These are phyloP conservation scores for Mycena sp. DNA, from an alignment of 1,284 basidiomycete genomes.

Conservation along the genomic window DNA sequence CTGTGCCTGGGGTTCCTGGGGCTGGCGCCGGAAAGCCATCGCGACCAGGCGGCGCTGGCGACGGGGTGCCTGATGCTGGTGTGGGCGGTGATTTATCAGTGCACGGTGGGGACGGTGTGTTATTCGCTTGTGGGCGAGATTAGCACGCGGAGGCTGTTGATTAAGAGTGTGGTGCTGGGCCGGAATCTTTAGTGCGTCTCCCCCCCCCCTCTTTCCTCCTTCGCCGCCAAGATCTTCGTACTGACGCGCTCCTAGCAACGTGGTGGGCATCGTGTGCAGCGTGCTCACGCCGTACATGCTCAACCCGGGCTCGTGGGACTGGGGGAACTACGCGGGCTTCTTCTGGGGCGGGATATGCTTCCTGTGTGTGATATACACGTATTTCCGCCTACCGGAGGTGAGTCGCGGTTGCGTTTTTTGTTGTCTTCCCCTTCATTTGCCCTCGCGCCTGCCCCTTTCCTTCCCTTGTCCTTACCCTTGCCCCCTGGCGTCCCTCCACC, in stretches of 20 bases:
- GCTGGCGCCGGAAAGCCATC: slow-evolving; percentile 18
- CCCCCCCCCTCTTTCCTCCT: too few species aligned
- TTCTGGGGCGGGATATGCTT: slow-evolving; percentile 28
- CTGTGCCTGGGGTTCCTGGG: slow-evolving; percentile 28
- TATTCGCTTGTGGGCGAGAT: slow-evolving; percentile 31
- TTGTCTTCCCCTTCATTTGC: background rate
- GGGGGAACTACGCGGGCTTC: slow-evolving; percentile 30
- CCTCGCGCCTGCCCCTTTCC: background rate
- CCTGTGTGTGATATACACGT: slow-evolving; percentile 29
- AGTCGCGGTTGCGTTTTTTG: background rate
- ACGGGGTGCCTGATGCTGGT: slow-evolving; percentile 28
- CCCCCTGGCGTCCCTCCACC: too few species aligned
- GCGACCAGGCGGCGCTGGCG: slow-evolving; percentile 8
- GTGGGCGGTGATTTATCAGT: slow-evolving; percentile 31
- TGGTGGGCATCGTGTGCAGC: slow-evolving; percentile 31
- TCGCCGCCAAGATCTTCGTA: too few species aligned
- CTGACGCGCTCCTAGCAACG: slow-evolving; percentile 20
- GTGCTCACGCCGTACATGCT: slow-evolving; percentile 35
- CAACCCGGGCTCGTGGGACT: slow-evolving; percentile 24
- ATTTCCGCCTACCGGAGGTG: slow-evolving; percentile 31
- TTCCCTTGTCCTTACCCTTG: too few species aligned
- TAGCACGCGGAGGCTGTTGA: slow-evolving; percentile 23
- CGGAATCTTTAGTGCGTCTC: slow-evolving; percentile 9
- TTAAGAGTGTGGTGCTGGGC: slow-evolving; percentile 31
- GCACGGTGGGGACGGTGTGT: slow-evolving; percentile 30